A percentile compares a stretch with the other conserved stretches of the same genome.
Conservation (phyloP, 2,329 filamentous ascomycete species). For the Dissoconium aciculare region DNA sequence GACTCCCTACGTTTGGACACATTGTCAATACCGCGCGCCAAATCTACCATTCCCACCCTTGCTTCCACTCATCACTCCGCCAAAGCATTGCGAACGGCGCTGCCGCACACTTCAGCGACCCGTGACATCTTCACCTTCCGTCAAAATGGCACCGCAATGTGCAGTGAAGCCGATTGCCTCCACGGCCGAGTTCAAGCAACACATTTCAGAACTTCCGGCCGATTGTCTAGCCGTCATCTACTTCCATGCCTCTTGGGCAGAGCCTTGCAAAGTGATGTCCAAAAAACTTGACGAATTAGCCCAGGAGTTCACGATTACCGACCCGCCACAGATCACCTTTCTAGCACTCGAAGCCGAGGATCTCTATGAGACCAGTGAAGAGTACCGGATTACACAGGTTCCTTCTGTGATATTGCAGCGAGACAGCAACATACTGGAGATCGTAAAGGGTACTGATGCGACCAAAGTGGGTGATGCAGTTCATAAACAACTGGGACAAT, state of each 20-base stretch:
- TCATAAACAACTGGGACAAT: constrained; percentile 54
- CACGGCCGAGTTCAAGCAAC: constrained; percentile 56
- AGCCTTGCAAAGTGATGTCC: constrained; percentile 87
- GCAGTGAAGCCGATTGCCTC: constrained; percentile 62
- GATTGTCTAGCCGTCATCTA: constrained; percentile 70
- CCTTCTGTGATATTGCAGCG: constrained; percentile 78
- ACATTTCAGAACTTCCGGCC: constrained; percentile 50
- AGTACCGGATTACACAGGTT: constrained; percentile 87
- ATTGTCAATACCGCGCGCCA: no score
- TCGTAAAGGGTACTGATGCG: constrained; percentile 79
- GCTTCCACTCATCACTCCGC: no score
- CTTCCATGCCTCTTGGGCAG: constrained; percentile 94
- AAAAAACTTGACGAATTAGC: constrained; percentile 75
- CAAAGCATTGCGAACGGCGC: no score
- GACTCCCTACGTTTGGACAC: no score
- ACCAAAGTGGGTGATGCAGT: constrained; percentile 72
- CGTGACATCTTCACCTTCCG: no score
- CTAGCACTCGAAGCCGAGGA: constrained; percentile 89
- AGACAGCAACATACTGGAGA: constrained; percentile 61
- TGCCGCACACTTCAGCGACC: no score
- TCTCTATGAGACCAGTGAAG: constrained; percentile 76
- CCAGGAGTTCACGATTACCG: constrained; percentile 60
- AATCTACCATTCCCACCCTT: no score
- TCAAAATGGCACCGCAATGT: no score
- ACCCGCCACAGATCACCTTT: constrained; percentile 59